Conservation (phyloP, 2,329 filamentous ascomycete species). For the Sclerotiophoma versabilis region DNA sequence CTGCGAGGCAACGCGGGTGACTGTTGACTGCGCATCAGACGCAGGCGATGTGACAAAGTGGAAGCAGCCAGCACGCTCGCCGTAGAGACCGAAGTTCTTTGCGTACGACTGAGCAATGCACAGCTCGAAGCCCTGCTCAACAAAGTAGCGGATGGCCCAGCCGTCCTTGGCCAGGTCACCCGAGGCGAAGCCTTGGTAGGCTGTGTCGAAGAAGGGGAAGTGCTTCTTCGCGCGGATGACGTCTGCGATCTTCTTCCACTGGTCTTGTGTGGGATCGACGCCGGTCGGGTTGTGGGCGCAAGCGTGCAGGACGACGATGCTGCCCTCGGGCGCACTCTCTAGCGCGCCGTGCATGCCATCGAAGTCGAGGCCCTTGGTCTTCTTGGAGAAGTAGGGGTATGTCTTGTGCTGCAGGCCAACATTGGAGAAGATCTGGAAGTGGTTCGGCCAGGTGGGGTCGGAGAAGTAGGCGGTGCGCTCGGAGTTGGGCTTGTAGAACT, state of each 20-base stretch:
- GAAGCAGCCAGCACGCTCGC: constrained; percentile 94
- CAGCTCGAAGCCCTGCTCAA: constrained; percentile 83
- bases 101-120: constrained; percentile 62
- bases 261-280: constrained; percentile 89
- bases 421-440: constrained; percentile 97
- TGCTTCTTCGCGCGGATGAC: constrained; percentile 79
- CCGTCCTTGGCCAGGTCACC: constrained; percentile 85
- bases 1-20: constrained; percentile 77
- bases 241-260: constrained; percentile 89
- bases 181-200: constrained; percentile 97
- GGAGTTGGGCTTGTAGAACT: constrained; percentile 76
- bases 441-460: constrained; percentile 97
- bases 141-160: constrained; percentile 92
- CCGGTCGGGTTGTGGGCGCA: constrained; percentile 99
- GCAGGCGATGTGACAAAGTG: constrained; percentile 84
- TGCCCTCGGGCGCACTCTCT: constrained; percentile 72
- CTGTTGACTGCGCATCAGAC: constrained; percentile 68
- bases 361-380: constrained; percentile 91
- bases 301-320: constrained; percentile 89
- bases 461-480: constrained; percentile 86
- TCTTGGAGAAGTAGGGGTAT: constrained; percentile 93
- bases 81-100: constrained; percentile 80
- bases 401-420: constrained; percentile 77
- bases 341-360: constrained; percentile 82
- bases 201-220: constrained; percentile 98